Percentiles rank a stretch among this genome's conserved stretches.
These are phyloP conservation scores for Turnera subulata DNA, from an alignment of 345 rosid species.

Conservation along the genomic window DNA sequence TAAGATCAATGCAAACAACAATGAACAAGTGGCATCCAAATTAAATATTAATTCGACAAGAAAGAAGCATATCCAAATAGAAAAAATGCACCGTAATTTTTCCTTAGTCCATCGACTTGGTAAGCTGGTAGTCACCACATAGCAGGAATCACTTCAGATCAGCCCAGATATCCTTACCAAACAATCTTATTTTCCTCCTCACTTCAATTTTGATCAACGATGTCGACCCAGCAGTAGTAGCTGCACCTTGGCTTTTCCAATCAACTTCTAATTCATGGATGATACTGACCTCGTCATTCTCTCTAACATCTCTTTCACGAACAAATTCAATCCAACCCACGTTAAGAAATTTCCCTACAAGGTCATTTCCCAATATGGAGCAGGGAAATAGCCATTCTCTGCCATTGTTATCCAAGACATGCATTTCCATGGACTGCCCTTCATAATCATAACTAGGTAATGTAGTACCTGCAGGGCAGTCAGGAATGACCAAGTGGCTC, in stretches of 20 bases:
- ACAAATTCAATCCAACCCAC: conserved; percentile 11
- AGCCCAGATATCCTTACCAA: conserved; percentile 10
- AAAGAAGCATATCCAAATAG: no score
- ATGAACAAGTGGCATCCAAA: no score
- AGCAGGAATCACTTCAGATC: conserved; percentile 7
- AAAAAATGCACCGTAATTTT: no score
- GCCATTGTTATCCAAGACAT: neutral
- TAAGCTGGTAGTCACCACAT: no score
- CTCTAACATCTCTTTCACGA: neutral
- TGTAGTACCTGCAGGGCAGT: neutral
- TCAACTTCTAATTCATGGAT: neutral
- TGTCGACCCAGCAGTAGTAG: no score
- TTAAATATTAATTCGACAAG: no score
- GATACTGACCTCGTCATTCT: neutral
- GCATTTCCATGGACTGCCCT: conserved; percentile 2
- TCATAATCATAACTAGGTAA: neutral
- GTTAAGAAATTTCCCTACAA: neutral
- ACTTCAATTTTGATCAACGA: conserved; percentile 6
- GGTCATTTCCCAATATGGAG: neutral
- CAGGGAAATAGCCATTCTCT: neutral
- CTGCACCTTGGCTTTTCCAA: neutral
- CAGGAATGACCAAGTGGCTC: neutral
- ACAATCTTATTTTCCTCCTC: conserved; percentile 13
- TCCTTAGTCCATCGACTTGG: no score
- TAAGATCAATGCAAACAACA: no score